These are phyloP conservation scores for Gymnopilus dilepis DNA, from an alignment of 768 basidiomycete species.

Conservation along the genomic window DNA sequence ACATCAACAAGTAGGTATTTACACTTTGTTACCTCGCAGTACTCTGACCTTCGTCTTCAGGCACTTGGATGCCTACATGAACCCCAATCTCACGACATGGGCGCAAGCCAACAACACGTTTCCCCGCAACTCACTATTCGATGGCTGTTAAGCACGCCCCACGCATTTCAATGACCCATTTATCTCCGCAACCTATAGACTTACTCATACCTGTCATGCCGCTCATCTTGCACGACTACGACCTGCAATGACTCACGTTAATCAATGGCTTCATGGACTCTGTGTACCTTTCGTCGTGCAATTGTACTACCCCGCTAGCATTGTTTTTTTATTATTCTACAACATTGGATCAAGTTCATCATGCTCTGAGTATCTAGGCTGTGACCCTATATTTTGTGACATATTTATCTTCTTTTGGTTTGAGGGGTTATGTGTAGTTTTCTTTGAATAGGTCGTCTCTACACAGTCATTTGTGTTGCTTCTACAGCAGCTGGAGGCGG, in stretches of 20 bases:
- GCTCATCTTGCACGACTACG: conserved; percentile 9
- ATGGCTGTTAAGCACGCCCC: conserved; percentile 42
- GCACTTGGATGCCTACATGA: conserved; percentile 62
- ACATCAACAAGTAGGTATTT: conserved; percentile 65
- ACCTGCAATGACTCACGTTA: conserved; percentile 16
- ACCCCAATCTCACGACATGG: conserved; percentile 91
- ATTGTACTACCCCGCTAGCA: conserved; percentile 15
- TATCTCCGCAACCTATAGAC: conserved; percentile 3
- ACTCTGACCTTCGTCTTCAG: conserved; percentile 27
- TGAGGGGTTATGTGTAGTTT: background rate
- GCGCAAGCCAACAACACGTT: conserved; percentile 72
- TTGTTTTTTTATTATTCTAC: conserved; percentile 3
- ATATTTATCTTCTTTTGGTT: conserved; percentile 5
- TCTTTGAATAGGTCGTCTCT: background rate
- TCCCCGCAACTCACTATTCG: conserved; percentile 65
- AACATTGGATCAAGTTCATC: background rate
- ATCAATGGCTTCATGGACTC: conserved; percentile 14
- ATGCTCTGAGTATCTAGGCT: background rate
- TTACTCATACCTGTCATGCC: background rate
- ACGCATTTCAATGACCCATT: conserved; percentile 3
- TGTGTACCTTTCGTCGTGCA: conserved; percentile 16
- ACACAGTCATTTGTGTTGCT: too few species aligned
- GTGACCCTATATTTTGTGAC: background rate
- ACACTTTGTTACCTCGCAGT: background rate
- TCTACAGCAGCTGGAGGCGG: too few species aligned